A percentile compares a stretch with the other conserved stretches of the same genome.
Evolutionary conservation across 371 early-diverging fungal genomes (phyloP).

Genomic region (Mucor saturninus): DNA sequence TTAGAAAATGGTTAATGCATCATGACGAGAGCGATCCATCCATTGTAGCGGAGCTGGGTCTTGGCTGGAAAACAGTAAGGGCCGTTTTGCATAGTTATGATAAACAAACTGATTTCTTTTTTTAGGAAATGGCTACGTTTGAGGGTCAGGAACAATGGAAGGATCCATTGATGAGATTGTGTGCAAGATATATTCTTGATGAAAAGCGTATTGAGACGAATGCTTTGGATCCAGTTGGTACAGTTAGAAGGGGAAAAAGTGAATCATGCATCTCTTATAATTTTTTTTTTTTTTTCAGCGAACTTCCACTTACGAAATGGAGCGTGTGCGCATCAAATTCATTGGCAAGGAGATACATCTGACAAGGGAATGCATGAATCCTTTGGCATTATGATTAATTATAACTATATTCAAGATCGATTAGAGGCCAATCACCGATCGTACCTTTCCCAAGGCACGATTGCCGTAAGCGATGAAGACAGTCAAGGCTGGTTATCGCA

Average conservation of each 20-base stretch:
- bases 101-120: too few relatives aligned
- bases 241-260: slow-evolving; percentile 4
- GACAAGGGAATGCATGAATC: slow-evolving; percentile 77
- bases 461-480: slow-evolving; percentile 51
- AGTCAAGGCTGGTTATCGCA: slow-evolving; percentile 14
- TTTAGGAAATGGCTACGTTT: slow-evolving; percentile 22
- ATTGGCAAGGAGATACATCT: slow-evolving; percentile 84
- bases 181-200: slow-evolving; percentile 68
- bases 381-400: slow-evolving; percentile 90
- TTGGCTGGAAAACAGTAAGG: slow-evolving; percentile 34
- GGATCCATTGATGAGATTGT: slow-evolving; percentile 68
- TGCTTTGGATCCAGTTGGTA: slow-evolving; percentile 82
- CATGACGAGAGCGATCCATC: slow-evolving; percentile 14
- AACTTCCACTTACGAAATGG: slow-evolving; percentile 93
- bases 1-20: slow-evolving; percentile 73
- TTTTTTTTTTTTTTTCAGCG: slow-evolving; percentile 34
- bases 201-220: slow-evolving; percentile 61
- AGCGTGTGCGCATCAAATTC: slow-evolving; percentile 79
- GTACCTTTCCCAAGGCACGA: slow-evolving; percentile 70
- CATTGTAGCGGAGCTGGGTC: slow-evolving; percentile 11
- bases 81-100: background rate
- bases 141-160: slow-evolving; percentile 42
- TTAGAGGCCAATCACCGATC: slow-evolving; percentile 77
- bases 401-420: slow-evolving; percentile 69
- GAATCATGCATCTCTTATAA: too few relatives aligned